phyloP scores from a whole-genome alignment of 495 filamentous ascomycete genomes.

The Aspergillus affinis region DNA sequence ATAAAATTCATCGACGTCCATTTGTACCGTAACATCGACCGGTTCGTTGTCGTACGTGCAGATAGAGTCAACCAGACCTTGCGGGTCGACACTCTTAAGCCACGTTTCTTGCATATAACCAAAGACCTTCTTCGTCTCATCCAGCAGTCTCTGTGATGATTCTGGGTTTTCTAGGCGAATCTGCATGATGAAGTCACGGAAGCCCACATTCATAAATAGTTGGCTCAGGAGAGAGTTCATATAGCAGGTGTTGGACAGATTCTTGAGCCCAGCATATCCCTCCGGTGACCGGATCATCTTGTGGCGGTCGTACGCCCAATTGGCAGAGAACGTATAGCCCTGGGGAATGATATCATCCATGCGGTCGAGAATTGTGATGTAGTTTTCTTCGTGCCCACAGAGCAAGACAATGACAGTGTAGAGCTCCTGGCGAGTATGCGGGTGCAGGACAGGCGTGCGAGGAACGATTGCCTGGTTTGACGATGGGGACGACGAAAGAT shows the following conservation, averaged over 20 bases:
- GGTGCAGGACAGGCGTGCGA: slow-evolving; percentile 52
- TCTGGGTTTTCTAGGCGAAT: slow-evolving; percentile 54
- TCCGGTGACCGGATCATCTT: slow-evolving; percentile 70
- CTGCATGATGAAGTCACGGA: slow-evolving; percentile 80
- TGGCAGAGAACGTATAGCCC: slow-evolving; percentile 57
- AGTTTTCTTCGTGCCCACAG: slow-evolving; percentile 54
- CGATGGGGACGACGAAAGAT: slow-evolving; percentile 39
- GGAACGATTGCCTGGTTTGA: slow-evolving; percentile 20
- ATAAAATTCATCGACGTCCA: slow-evolving; percentile 99
- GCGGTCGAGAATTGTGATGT: slow-evolving; percentile 50
- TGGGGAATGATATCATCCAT: slow-evolving; percentile 54
- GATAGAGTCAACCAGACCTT: slow-evolving; percentile 69
- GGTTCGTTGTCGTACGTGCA: slow-evolving; percentile 77
- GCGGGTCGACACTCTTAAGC: slow-evolving; percentile 68
- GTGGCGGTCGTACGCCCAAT: slow-evolving; percentile 59
- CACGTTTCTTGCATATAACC: slow-evolving; percentile 80
- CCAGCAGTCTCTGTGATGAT: slow-evolving; percentile 65
- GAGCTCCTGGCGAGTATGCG: slow-evolving; percentile 58
- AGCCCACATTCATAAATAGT: slow-evolving; percentile 92
- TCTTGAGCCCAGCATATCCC: slow-evolving; percentile 80
- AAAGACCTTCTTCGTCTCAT: slow-evolving; percentile 79
- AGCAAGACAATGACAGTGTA: slow-evolving; percentile 62
- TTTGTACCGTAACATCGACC: slow-evolving; percentile 88
- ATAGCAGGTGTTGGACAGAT: slow-evolving; percentile 96
- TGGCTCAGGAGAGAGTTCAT: slow-evolving; percentile 94